Evolutionary conservation across 768 basidiomycete genomes (phyloP).

Genomic region (Tulasnella sp.): DNA sequence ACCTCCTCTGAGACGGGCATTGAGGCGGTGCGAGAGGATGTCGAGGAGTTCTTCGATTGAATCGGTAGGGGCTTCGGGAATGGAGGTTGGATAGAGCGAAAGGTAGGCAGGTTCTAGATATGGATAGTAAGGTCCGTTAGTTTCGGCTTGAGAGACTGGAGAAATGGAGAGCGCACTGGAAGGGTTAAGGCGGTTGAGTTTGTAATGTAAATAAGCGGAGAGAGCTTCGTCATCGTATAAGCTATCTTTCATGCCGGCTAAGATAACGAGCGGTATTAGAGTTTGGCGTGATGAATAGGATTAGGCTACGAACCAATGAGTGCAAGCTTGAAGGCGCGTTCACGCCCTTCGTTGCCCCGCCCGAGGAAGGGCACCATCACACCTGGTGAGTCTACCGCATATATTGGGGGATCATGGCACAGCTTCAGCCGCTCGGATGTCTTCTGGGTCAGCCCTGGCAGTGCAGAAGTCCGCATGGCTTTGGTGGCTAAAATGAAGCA

Average conservation of each 20-base stretch:
- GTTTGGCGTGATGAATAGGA: constrained; percentile 14
- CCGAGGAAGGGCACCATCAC: constrained; percentile 96
- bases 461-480: constrained; percentile 78
- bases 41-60: constrained; percentile 61
- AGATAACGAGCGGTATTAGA: constrained; percentile 17
- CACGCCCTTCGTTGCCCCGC: constrained; percentile 72
- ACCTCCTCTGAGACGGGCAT: constrained; percentile 76
- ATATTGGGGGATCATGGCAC: constrained; percentile 58
- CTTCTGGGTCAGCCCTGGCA: constrained; percentile 84
- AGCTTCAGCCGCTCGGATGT: constrained; percentile 86
- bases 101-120: constrained; percentile 42
- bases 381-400: constrained; percentile 93
- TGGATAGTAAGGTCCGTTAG: constrained; percentile 22
- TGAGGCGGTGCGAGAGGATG: constrained; percentile 61
- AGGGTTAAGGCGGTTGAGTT: constrained; percentile 71
- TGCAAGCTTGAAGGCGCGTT: constrained; percentile 87
- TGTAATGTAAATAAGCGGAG: constrained; percentile 78
- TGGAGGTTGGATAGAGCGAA: constrained; percentile 46
- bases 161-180: constrained; percentile 51
- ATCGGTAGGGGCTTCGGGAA: constrained; percentile 41
- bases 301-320: constrained; percentile 62
- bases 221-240: constrained; percentile 79
- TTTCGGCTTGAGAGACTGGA: constrained; percentile 35
- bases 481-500: constrained; percentile 49
- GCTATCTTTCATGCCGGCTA: constrained; percentile 91